Conservation (phyloP, 2,329 filamentous ascomycete species). For the Saccharata proteae region DNA sequence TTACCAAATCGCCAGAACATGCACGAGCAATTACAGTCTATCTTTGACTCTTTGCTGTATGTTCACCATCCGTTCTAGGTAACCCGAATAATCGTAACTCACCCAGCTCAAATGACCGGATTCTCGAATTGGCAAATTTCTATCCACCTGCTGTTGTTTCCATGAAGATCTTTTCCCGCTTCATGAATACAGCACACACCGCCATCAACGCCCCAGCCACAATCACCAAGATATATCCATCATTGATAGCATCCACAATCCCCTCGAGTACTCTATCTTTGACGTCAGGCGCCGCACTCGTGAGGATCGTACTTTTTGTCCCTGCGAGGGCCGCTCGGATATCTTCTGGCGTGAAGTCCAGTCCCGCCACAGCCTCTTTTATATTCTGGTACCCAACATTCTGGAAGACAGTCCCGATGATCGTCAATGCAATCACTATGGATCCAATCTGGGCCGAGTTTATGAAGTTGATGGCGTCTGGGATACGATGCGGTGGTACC, state of each 20-base stretch:
- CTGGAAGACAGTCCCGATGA: constrained; percentile 17
- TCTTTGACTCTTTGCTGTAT: too few relatives aligned
- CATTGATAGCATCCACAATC: constrained; percentile 21
- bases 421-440: constrained; percentile 15
- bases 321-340: constrained; percentile 13
- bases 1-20: too few relatives aligned
- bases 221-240: constrained; percentile 21
- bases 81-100: too few relatives aligned
- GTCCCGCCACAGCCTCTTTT: constrained; percentile 10
- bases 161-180: constrained; percentile 16
- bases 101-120: too few relatives aligned
- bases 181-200: constrained; percentile 14
- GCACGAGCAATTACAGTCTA: too few relatives aligned
- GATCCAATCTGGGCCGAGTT: constrained; percentile 16
- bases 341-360: constrained; percentile 9
- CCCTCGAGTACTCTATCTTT: constrained; percentile 17
- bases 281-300: constrained; percentile 3
- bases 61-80: too few relatives aligned
- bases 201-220: constrained; percentile 15
- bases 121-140: too few relatives aligned
- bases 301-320: constrained; percentile 11
- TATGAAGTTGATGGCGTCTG: background rate
- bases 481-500: background rate
- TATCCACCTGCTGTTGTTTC: too few relatives aligned
- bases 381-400: constrained; percentile 14